Percentiles rank a stretch among this genome's conserved stretches.
Evolutionary conservation across 2,329 filamentous ascomycete genomes (phyloP).

Genomic region (Fusarium falciforme): DNA sequence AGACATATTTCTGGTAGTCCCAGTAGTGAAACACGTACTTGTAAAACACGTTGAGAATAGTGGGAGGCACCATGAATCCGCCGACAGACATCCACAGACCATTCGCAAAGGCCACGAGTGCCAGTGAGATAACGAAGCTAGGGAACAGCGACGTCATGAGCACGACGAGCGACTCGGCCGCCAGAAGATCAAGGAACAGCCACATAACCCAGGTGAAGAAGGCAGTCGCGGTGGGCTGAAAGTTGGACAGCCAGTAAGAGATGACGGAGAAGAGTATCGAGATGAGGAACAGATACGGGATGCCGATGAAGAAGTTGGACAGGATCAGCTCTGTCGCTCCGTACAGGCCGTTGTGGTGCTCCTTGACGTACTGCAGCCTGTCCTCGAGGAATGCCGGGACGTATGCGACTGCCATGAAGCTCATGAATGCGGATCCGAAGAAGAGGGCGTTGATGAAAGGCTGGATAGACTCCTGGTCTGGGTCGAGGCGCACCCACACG

Average conservation of each 20-base stretch:
- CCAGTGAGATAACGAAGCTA: slow-evolving; percentile 83
- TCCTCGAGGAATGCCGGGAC: slow-evolving; percentile 83
- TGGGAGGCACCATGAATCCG: slow-evolving; percentile 82
- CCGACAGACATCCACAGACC: slow-evolving; percentile 90
- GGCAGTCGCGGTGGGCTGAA: slow-evolving; percentile 70
- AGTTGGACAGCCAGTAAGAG: slow-evolving; percentile 84
- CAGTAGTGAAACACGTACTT: slow-evolving; percentile 90
- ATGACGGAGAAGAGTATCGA: slow-evolving; percentile 79
- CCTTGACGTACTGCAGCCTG: slow-evolving; percentile 58
- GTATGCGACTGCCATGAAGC: slow-evolving; percentile 86
- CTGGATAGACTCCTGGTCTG: slow-evolving; percentile 79
- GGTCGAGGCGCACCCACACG: slow-evolving; percentile 80
- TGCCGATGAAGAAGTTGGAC: slow-evolving; percentile 83
- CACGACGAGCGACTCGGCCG: slow-evolving; percentile 85
- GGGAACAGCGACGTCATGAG: slow-evolving; percentile 79
- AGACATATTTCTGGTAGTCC: slow-evolving; percentile 88
- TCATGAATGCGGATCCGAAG: slow-evolving; percentile 81
- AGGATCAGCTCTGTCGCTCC: slow-evolving; percentile 78
- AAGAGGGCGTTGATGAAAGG: slow-evolving; percentile 86
- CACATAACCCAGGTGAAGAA: slow-evolving; percentile 87
- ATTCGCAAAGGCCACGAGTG: slow-evolving; percentile 85
- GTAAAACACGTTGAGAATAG: slow-evolving; percentile 84
- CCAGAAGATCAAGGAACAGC: slow-evolving; percentile 86
- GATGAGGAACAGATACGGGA: slow-evolving; percentile 85
- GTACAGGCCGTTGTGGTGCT: slow-evolving; percentile 84